Conservation (phyloP, 169 alveolate genomes). For the Ophryocystis elektroscirrha region DNA sequence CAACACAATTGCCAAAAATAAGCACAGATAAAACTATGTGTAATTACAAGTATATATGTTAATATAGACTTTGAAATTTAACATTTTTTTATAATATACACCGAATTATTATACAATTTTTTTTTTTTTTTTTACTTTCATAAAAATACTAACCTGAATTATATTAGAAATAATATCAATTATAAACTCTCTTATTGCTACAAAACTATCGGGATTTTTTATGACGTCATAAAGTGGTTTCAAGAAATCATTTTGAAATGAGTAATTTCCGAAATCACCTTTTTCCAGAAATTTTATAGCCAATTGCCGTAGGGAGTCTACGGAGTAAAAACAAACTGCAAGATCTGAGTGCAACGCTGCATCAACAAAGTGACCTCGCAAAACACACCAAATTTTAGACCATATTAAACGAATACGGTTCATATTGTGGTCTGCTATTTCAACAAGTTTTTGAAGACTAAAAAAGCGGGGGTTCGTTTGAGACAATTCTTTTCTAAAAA, state of each 20-base stretch:
- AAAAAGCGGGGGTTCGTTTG: slow-evolving; percentile 38
- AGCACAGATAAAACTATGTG: too few species aligned
- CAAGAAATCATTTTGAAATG: slow-evolving; percentile 48
- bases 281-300: slow-evolving; percentile 46
- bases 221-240: slow-evolving; percentile 46
- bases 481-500: not conserved
- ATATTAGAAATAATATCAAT: not conserved
- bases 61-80: too few species aligned
- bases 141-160: not conserved
- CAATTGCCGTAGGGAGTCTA: slow-evolving; percentile 53
- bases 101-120: too few species aligned
- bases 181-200: not conserved
- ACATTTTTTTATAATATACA: too few species aligned
- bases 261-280: slow-evolving; percentile 41
- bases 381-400: slow-evolving; percentile 47
- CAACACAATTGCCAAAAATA: too few species aligned
- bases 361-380: slow-evolving; percentile 40
- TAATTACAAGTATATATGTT: too few species aligned
- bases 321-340: slow-evolving; percentile 38
- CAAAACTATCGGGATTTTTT: slow-evolving; percentile 11
- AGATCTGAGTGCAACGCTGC: slow-evolving; percentile 20
- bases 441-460: slow-evolving; percentile 51
- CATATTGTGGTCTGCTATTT: slow-evolving; percentile 59
- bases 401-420: slow-evolving; percentile 45
- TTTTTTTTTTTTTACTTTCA: too few species aligned